Evolutionary conservation across 2,329 filamentous ascomycete species (phyloP), one percentile per base, ranked within the genome.

Genomic region (Cladophialophora immunda): DNA sequence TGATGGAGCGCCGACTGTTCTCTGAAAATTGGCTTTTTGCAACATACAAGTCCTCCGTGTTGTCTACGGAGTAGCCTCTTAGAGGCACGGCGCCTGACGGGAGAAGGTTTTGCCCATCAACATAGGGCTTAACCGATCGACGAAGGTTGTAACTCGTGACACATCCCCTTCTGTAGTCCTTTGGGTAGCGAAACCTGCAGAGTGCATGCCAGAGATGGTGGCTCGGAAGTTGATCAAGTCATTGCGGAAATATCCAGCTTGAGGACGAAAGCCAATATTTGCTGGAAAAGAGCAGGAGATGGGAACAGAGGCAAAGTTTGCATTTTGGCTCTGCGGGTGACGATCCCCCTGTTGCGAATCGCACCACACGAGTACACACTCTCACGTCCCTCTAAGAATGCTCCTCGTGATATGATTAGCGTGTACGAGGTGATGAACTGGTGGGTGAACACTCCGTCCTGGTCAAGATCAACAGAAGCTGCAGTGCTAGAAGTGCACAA

Each of bases 61-160:
- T 45, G 38, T 45, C 17, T 45, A 19, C 17, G 38, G 38, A 45
- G 38, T 22, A 45, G 38, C 17, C 22, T 25, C 19, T 25, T 19
- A 11, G 5, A 7, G 19, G 19, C 19, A 50, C 45, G 3, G 45
- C 6, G 9, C 1, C 27, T 25, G 45, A 50, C 9, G 45, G 45
- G 3, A 50, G 45, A 50, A 50, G 45, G 45, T 50, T 50, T 50
- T 50, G 19, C 45, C 45, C 45, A 27, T 50, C 45, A 50, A 50
- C 27, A 50, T 50, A 19, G 5, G 45, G 45, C 45, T 15, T 50
- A 15, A 50, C 19, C 11, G 45, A 50, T 50, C 45, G 41, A 50
- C 6, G 22, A 25, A 13, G 22, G 19, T 4, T 27, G 45, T 27
- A 50, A 13, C 19, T 50, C 19, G 22, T 25, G 7, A n/a, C 41